phyloP scores from a whole-genome alignment of 2,329 filamentous ascomycete species.

The Leptographium lundbergii region DNA sequence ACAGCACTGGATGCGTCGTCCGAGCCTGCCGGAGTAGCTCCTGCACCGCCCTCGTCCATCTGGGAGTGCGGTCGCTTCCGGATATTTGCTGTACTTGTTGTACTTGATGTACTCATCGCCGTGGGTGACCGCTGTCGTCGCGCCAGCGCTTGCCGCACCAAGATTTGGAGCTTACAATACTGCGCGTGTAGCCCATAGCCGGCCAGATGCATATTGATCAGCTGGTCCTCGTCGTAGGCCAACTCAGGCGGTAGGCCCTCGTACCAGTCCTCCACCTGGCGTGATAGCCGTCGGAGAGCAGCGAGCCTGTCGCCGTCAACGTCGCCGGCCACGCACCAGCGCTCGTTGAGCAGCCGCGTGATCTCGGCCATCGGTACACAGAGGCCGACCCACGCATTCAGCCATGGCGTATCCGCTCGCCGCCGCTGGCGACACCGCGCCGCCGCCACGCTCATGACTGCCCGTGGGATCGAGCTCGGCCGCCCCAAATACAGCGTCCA shows the following conservation, averaged over 20 bases:
- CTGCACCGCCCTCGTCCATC: not conserved
- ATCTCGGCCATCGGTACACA: constrained; percentile 5
- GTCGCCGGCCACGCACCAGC: not conserved
- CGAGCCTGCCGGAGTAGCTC: not conserved
- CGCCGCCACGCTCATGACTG: constrained; percentile 1
- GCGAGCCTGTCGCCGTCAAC: not conserved
- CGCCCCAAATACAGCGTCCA: constrained; percentile 7
- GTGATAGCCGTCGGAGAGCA: not conserved
- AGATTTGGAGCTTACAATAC: constrained; percentile 7
- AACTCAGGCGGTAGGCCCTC: constrained; percentile 2
- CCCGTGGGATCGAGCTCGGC: constrained; percentile 3
- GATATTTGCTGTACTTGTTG: not conserved
- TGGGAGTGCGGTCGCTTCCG: not conserved
- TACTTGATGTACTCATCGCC: not conserved
- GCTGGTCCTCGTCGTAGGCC: constrained; percentile 1
- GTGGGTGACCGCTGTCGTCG: not conserved
- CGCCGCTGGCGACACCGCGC: not conserved
- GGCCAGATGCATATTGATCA: constrained; percentile 3
- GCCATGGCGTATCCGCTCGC: not conserved
- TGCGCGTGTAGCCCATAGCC: constrained; percentile 4
- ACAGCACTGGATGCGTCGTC: not conserved
- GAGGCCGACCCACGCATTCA: constrained; percentile 2
- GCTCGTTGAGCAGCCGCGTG: constrained; percentile 3
- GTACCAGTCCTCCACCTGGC: constrained; percentile 4
- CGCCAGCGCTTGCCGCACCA: not conserved